Percentiles rank a stretch among this genome's conserved stretches.
These are phyloP conservation scores for Viola pubescens DNA, from an alignment of 441 rosid species.

Conservation along the genomic window DNA sequence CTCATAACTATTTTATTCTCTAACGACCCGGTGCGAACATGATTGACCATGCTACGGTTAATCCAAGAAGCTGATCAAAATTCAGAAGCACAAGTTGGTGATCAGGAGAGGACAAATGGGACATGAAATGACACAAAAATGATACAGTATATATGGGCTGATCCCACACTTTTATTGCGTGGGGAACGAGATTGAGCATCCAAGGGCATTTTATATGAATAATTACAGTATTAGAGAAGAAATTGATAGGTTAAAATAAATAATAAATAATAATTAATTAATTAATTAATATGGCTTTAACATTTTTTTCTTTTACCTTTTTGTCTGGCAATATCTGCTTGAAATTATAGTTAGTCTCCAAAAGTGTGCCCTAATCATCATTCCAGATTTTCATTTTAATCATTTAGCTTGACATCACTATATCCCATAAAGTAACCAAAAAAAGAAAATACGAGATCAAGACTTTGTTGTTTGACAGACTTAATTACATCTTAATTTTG, in stretches of 20 bases:
- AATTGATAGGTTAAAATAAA: too few species aligned
- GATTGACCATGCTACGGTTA: too few species aligned
- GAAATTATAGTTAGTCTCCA: constrained; percentile 18
- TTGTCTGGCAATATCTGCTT: constrained; percentile 7
- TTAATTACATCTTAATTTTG: background rate
- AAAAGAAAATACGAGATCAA: background rate
- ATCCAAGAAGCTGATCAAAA: background rate
- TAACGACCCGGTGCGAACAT: too few species aligned
- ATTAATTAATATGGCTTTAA: too few species aligned
- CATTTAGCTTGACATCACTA: constrained; percentile 3
- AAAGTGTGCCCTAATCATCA: constrained; percentile 14
- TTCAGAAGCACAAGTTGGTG: background rate
- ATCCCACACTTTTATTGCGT: constrained; percentile 6
- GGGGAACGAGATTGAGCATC: constrained; percentile 1
- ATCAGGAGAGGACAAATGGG: background rate
- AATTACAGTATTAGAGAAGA: background rate
- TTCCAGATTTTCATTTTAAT: constrained; percentile 12
- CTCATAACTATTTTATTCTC: too few species aligned
- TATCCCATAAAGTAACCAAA: background rate
- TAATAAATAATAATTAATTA: too few species aligned
- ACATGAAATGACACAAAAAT: background rate
- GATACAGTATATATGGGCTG: background rate
- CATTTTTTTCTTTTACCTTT: background rate
- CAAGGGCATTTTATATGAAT: background rate
- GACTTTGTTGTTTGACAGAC: background rate